Base-by-base conservation (phyloP, 495 filamentous ascomycete species). In the Astrothelium macrocarpum region DNA sequence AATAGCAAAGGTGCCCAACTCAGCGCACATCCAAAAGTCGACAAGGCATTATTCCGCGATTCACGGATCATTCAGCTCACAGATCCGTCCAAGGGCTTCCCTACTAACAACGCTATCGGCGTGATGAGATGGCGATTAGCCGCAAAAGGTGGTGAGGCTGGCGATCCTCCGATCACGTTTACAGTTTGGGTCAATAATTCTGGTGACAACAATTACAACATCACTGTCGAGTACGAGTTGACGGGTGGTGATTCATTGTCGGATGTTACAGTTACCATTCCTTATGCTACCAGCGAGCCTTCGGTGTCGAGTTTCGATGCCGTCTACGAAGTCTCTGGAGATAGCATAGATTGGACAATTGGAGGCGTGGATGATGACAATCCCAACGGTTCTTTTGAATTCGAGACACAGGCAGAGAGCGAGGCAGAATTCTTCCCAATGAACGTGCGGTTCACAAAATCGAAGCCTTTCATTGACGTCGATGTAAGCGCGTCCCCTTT, bases 361-460 rank as follows among this genome's bases (percentile, higher is more conserved):
- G 90, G 91, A 66, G 81, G 81, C 25, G 84, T 97, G 56, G 86
- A 89, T 69, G 87, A 90, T 64, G 85, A 83, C 26, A 95, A 95
- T 71, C 72, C 85, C 1, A 89, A 81, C 28, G 93, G 93, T 23
- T 85, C 86, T 32, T 97, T 97, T 69, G 93, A 97, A 72, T 96
- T 97, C 65, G 93, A 97, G 76, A 89, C 90, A 18, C 85, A 88
- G 69, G 90, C 90, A 32, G 84, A 85, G 58, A 84, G 85, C 62
- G 93, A 96, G 74, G 84, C 86, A 61, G 91, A 95, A 65, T 97
- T 97, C 77, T 97, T 97, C 85, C 93, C 93, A 1, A 97, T 97
- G 92, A 85, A 82, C 56, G 88, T 97, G 32, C 84, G 84, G 31
- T 97, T 97, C 78, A 85, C 87, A 36, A 96, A 95, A 79, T 81